Evolutionary conservation across 345 rosid genomes (phyloP).

Genomic region (Bruguiera sexangula): DNA sequence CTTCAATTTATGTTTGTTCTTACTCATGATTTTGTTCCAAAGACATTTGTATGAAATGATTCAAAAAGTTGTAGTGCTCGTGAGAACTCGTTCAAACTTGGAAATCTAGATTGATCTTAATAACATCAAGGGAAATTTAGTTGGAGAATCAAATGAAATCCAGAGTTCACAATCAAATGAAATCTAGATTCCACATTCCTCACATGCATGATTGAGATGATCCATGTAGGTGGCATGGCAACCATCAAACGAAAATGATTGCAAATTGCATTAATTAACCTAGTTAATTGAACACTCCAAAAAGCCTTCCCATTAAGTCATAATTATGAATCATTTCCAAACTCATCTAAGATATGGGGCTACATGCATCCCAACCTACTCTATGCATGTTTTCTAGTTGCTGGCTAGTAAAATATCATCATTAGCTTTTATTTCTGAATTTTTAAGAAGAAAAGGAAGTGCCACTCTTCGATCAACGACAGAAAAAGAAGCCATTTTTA

Average conservation of each 20-base stretch:
- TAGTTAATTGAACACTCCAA: neutral
- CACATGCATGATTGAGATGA: neutral
- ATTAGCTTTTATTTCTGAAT: conserved; percentile 4
- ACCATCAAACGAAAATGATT: conserved; percentile 11
- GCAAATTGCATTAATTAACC: neutral
- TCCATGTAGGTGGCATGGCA: neutral
- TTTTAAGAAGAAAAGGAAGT: neutral
- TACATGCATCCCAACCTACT: neutral
- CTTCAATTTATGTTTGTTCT: too few relatives aligned
- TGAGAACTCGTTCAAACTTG: too few relatives aligned
- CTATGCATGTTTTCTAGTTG: neutral
- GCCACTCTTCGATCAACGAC: neutral
- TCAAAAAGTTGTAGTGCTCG: too few relatives aligned
- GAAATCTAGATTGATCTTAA: too few relatives aligned
- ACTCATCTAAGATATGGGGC: neutral
- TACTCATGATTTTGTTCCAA: too few relatives aligned
- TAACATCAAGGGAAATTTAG: too few relatives aligned
- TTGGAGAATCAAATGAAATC: too few relatives aligned
- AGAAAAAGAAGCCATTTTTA: conserved; percentile 2
- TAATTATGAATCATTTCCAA: neutral
- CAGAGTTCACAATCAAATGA: too few relatives aligned
- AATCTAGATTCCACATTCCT: neutral
- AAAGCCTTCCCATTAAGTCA: conserved; percentile 15
- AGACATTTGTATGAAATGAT: too few relatives aligned
- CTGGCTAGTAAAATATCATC: neutral